These are phyloP conservation scores for Leptographium radiaticola DNA, from an alignment of 2,329 filamentous ascomycete species.

Conservation along the genomic window DNA sequence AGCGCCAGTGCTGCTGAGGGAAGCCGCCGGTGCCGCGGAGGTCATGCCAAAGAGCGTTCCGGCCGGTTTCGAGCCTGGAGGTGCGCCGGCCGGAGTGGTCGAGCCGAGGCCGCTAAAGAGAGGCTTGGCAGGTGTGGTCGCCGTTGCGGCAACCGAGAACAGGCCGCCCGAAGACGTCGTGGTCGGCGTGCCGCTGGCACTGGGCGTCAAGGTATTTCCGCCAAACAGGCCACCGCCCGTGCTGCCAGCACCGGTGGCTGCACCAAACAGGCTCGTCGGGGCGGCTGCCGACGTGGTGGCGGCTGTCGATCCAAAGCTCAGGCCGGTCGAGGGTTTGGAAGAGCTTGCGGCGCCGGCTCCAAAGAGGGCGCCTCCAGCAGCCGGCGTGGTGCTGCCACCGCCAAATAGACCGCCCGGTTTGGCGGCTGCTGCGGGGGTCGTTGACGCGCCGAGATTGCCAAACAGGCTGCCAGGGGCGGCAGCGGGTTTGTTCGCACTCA, in stretches of 20 bases:
- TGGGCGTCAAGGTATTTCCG: not conserved
- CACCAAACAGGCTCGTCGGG: not conserved
- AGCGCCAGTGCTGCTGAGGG: not conserved
- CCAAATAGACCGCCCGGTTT: constrained; percentile 5
- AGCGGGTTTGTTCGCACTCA: constrained; percentile 1
- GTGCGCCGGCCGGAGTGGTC: constrained; percentile 40
- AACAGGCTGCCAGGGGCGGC: not conserved
- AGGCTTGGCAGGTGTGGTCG: constrained; percentile 31
- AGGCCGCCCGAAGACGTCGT: constrained; percentile 7
- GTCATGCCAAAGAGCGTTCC: constrained; percentile 4
- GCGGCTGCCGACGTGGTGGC: not conserved
- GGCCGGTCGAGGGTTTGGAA: not conserved
- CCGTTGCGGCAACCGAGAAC: constrained; percentile 6
- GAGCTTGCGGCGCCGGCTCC: not conserved
- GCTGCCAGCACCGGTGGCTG: not conserved
- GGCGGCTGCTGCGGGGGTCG: not conserved
- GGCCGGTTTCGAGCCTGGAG: constrained; percentile 25
- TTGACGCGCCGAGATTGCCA: not conserved
- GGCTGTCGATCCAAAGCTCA: not conserved
- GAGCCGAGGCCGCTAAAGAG: constrained; percentile 29
- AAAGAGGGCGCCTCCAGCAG: not conserved
- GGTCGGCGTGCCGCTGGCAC: constrained; percentile 2
- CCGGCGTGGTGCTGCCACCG: constrained; percentile 2
- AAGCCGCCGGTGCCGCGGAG: not conserved
- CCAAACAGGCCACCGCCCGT: not conserved